Evolutionary conservation across 1,284 basidiomycete genomes (phyloP), one percentile per base, ranked within the genome.

Genomic region (Leccinum variabile): DNA sequence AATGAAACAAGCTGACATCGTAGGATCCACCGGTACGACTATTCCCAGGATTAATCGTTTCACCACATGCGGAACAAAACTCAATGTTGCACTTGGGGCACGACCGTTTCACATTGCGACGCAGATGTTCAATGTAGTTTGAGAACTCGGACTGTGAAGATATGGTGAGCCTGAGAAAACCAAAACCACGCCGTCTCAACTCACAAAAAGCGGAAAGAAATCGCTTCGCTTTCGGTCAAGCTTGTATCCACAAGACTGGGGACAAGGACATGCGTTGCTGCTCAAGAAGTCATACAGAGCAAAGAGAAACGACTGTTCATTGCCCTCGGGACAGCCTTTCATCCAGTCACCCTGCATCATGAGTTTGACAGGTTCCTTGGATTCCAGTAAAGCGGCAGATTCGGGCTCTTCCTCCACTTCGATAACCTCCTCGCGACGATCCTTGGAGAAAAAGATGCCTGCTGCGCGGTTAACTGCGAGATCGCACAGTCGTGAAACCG

Each of bases 311-410:
- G 86, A 87, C 72, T 97, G 94, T 75, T 96, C 94, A 70, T 88
- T 88, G 63, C 92, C 93, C 75, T 96, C 94, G 0, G 94, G 93
- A 75, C 94, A 96, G 9, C 94, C 94, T 73, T 92, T 94, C 94
- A 96, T 96, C 94, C 94, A 97, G 71, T 94, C 88, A n/a, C 91
- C 91, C 74, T 92, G 90, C 25, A 88, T 88, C 83, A 96, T 86
- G 46, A 95, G 77, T 62, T 84, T 85, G 28, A 89, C 80, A 16
- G 76, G 75, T 64, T 84, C 81, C 56, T 75, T 76, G 14, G 72
- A 74, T 53, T 79, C 83, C 3, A 80, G 75, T 28, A 90, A 71
- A 37, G 73, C 65, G 39, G 81, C 77, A 3, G 78, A 74, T 72
- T 91, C 89, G 7, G 89, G 82, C 60, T 89, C 84, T 74, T 94